phyloP scores from a whole-genome alignment of 2,329 filamentous ascomycete species.

The Fusarium oxysporum region DNA sequence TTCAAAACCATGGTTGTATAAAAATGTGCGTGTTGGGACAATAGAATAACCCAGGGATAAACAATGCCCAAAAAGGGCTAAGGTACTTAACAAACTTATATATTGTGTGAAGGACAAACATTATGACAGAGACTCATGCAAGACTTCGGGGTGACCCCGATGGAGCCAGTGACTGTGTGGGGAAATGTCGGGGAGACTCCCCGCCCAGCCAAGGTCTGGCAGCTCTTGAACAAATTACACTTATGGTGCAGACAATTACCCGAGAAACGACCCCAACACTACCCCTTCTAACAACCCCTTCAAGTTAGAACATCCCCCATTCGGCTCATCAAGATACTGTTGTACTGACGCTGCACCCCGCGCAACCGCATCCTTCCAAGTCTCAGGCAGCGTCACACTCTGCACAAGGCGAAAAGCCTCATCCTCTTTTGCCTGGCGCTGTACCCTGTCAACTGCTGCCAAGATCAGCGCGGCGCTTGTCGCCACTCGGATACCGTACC shows the following conservation, averaged over 20 bases:
- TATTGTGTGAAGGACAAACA: background rate
- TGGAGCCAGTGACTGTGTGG: background rate
- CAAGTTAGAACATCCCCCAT: background rate
- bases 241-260: background rate
- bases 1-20: background rate
- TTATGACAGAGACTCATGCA: too few species aligned
- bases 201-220: background rate
- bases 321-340: background rate
- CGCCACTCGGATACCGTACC: background rate
- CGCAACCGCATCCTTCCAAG: background rate
- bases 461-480: background rate
- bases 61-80: background rate
- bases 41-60: background rate
- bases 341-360: background rate
- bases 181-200: background rate
- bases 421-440: background rate
- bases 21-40: background rate
- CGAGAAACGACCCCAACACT: background rate
- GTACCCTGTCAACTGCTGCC: background rate
- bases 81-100: background rate
- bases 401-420: background rate
- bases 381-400: background rate
- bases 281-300: rapidly evolving
- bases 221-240: too few species aligned
- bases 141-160: background rate